These are phyloP conservation scores for Gaultheria prostrata DNA, from an alignment of 148 eudicot species.

Conservation along the genomic window DNA sequence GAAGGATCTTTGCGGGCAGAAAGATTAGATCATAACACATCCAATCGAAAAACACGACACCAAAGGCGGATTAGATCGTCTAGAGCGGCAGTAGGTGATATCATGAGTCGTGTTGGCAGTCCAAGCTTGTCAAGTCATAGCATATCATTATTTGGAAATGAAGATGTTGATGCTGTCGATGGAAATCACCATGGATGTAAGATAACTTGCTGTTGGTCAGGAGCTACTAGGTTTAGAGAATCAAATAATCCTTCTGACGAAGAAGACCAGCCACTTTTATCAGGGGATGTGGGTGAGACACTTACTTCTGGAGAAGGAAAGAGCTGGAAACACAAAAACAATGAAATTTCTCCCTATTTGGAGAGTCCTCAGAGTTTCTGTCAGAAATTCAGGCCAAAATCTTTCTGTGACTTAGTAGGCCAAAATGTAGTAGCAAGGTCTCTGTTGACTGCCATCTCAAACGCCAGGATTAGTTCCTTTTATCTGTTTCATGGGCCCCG, in stretches of 20 bases:
- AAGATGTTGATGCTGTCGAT: slow-evolving; percentile 48
- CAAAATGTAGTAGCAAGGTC: slow-evolving; percentile 64
- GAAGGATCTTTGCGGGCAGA: slow-evolving; percentile 33
- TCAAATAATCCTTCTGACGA: slow-evolving; percentile 40
- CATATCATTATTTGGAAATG: slow-evolving; percentile 45
- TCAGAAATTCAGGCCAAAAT: slow-evolving; percentile 78
- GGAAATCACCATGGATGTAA: slow-evolving; percentile 60
- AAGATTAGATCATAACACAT: slow-evolving; percentile 23
- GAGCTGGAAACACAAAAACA: slow-evolving; percentile 39
- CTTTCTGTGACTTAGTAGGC: slow-evolving; percentile 73
- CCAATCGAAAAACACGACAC: slow-evolving; percentile 12
- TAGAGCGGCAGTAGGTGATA: slow-evolving; percentile 52
- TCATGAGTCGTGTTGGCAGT: slow-evolving; percentile 56
- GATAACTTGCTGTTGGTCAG: slow-evolving; percentile 82
- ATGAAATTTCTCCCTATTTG: slow-evolving; percentile 34
- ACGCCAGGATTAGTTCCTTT: slow-evolving; percentile 55
- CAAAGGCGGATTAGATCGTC: slow-evolving; percentile 33
- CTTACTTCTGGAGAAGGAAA: slow-evolving; percentile 38
- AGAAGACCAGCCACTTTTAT: slow-evolving; percentile 67
- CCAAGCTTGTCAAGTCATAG: slow-evolving; percentile 57
- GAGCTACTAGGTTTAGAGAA: slow-evolving; percentile 57
- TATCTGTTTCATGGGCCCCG: slow-evolving; percentile 92
- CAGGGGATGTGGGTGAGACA: slow-evolving; percentile 40
- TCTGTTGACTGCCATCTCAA: slow-evolving; percentile 65
- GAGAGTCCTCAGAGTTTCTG: slow-evolving; percentile 74